A percentile compares a stretch with the other conserved stretches of the same genome.
Conservation (phyloP, 2,329 filamentous ascomycete genomes). For the Diplodia corticola region DNA sequence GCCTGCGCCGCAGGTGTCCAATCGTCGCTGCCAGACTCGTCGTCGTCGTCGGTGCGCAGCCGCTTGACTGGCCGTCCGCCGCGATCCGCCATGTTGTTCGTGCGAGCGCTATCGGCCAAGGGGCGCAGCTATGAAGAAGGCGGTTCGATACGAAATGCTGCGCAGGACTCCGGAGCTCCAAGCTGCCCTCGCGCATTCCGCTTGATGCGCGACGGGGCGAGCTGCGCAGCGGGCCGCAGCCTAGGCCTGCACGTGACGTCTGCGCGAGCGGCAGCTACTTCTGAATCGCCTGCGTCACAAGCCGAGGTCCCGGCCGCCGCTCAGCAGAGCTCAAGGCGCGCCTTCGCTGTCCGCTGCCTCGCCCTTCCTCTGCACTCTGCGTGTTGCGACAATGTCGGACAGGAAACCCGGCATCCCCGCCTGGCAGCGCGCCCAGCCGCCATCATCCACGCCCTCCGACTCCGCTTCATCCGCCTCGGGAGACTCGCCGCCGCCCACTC, state of each 20-base stretch:
- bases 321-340: background rate
- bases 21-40: constrained; percentile 35
- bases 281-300: constrained; percentile 13
- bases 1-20: constrained; percentile 29
- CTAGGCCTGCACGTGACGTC: constrained; percentile 13
- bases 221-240: background rate
- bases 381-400: constrained; percentile 7
- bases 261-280: background rate
- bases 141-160: constrained; percentile 14
- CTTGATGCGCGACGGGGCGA: constrained; percentile 17
- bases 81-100: constrained; percentile 10
- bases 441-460: constrained; percentile 23
- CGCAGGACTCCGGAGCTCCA: background rate
- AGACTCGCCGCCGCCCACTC: background rate
- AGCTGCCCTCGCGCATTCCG: constrained; percentile 12
- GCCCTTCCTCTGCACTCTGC: background rate
- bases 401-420: constrained; percentile 28
- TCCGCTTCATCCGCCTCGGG: constrained; percentile 15
- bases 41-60: constrained; percentile 42
- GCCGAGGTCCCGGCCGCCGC: constrained; percentile 13
- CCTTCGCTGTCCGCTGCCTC: background rate
- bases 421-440: constrained; percentile 36
- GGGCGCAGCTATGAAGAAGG: background rate
- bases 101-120: background rate
- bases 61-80: constrained; percentile 37